Conservation (phyloP, 345 rosid species). For the Moringa oleifera region DNA sequence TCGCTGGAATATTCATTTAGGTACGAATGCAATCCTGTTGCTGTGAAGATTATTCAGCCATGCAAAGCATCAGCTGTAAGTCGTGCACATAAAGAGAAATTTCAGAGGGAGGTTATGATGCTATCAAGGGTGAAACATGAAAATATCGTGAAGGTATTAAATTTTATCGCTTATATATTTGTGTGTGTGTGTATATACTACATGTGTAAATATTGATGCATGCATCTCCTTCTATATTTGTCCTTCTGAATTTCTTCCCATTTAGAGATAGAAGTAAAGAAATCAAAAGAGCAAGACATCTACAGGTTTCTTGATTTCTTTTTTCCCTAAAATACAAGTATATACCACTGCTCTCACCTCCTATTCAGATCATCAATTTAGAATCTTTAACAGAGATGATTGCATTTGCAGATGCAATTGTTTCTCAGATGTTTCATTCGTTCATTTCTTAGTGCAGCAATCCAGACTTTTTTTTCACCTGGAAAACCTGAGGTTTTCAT, state of each 20-base stretch:
- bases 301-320: no score
- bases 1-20: constrained; percentile 18
- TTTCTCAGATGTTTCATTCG: background rate
- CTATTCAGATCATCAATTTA: no score
- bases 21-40: constrained; percentile 31
- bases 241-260: no score
- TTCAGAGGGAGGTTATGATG: constrained; percentile 51
- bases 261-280: background rate
- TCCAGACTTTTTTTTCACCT: background rate
- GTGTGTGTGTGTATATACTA: no score
- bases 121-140: constrained; percentile 42
- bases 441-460: no score
- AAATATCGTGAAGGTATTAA: constrained; percentile 47
- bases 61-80: constrained; percentile 23
- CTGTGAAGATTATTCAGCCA: constrained; percentile 50
- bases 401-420: background rate
- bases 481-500: background rate
- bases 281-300: background rate
- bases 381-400: background rate
- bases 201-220: no score
- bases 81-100: constrained; percentile 30
- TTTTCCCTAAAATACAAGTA: background rate
- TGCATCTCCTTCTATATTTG: no score
- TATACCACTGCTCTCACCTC: no score
- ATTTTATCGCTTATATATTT: background rate